These are phyloP conservation scores for Macrophomina pseudophaseolina DNA, from an alignment of 2,329 filamentous ascomycete species.

Conservation along the genomic window DNA sequence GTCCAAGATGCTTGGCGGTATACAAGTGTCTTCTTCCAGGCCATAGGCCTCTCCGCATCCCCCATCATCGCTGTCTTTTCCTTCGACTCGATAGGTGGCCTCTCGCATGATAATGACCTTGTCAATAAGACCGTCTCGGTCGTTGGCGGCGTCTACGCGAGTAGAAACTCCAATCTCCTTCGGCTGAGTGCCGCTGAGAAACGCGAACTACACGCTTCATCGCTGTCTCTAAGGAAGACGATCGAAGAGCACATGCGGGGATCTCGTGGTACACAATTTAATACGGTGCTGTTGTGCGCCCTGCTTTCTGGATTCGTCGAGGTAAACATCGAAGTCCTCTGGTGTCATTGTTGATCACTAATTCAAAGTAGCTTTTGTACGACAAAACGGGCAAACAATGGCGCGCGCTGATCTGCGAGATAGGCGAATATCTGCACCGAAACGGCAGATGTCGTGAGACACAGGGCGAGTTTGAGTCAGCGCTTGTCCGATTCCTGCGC, in stretches of 20 bases:
- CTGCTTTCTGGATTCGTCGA: constrained; percentile 7
- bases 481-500: constrained; percentile 19
- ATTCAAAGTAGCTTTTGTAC: constrained; percentile 1
- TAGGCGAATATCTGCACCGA: constrained; percentile 11
- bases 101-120: constrained; percentile 19
- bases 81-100: constrained; percentile 15
- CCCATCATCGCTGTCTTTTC: constrained; percentile 25
- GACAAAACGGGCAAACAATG: constrained; percentile 21
- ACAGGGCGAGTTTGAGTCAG: constrained; percentile 13
- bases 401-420: constrained; percentile 3
- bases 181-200: constrained; percentile 10
- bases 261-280: constrained; percentile 4
- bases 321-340: neutral
- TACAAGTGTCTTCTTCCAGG: constrained; percentile 25
- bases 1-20: constrained; percentile 23
- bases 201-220: constrained; percentile 6
- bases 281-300: constrained; percentile 19
- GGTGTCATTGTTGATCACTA: neutral
- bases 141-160: constrained; percentile 23
- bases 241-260: constrained; percentile 9
- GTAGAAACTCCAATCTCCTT: constrained; percentile 16
- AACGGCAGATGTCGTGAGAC: neutral
- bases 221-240: neutral
- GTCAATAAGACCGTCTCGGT: constrained; percentile 23
- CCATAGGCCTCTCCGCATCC: constrained; percentile 20